Conservation (phyloP, 768 basidiomycete species). For the Xanthoconium purpureum region DNA sequence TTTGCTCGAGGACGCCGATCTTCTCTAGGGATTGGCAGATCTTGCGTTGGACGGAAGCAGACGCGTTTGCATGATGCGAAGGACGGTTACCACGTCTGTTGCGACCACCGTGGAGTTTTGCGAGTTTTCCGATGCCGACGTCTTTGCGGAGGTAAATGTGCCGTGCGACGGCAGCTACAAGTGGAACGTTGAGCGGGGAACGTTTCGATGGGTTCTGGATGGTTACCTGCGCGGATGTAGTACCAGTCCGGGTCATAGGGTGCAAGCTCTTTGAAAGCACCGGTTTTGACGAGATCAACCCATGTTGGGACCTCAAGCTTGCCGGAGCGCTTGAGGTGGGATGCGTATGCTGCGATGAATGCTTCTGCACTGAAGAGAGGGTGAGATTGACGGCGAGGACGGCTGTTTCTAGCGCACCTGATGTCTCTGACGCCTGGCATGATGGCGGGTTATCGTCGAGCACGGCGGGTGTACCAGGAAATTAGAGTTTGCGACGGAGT, state of each 20-base stretch:
- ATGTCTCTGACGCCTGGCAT: slow-evolving; percentile 86
- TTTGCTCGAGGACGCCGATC: slow-evolving; percentile 95
- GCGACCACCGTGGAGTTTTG: slow-evolving; percentile 95
- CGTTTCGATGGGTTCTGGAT: not conserved
- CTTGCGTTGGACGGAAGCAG: slow-evolving; percentile 89
- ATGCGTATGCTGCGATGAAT: slow-evolving; percentile 92
- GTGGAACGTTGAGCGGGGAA: not conserved
- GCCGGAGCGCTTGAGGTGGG: slow-evolving; percentile 96
- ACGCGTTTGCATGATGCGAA: slow-evolving; percentile 86
- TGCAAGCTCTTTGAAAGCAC: slow-evolving; percentile 94
- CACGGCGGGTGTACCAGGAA: slow-evolving; percentile 45
- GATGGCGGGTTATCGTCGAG: slow-evolving; percentile 39
- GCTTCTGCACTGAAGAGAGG: slow-evolving; percentile 68
- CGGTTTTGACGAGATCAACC: slow-evolving; percentile 99
- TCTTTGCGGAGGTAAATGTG: slow-evolving; percentile 99
- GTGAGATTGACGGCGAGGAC: not conserved
- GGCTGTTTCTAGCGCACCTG: slow-evolving; percentile 41
- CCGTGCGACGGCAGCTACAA: slow-evolving; percentile 86
- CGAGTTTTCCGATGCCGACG: slow-evolving; percentile 88
- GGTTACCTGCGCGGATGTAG: slow-evolving; percentile 95
- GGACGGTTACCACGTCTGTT: slow-evolving; percentile 96
- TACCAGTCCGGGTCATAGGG: slow-evolving; percentile 99
- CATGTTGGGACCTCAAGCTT: slow-evolving; percentile 99
- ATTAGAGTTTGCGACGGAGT: slow-evolving; percentile 36
- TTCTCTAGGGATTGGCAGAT: slow-evolving; percentile 97